Evolutionary conservation across 257 asterid genomes (phyloP).

Genomic region (Ajuga chamaepitys): DNA sequence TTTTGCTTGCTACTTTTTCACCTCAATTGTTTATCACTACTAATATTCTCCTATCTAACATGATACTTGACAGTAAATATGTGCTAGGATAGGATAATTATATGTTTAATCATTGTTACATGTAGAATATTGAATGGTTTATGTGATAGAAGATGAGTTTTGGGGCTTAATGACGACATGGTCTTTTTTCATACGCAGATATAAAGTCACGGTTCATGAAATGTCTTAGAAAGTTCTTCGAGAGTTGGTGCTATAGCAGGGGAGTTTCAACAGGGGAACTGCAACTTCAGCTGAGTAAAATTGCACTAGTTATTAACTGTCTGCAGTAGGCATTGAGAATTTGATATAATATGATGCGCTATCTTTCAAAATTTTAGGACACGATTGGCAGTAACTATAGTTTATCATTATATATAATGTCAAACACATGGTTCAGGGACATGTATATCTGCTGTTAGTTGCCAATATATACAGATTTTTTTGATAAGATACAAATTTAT

Average conservation of each 20-base stretch:
- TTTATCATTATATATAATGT: too few species aligned
- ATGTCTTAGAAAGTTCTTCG: conserved; percentile 80
- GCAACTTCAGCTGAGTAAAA: conserved; percentile 51
- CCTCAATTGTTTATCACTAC: background rate
- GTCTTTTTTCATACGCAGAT: conserved; percentile 68
- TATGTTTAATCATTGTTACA: conserved; percentile 10
- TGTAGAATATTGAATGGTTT: background rate
- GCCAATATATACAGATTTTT: too few species aligned
- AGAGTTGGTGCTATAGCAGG: conserved; percentile 44
- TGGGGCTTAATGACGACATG: conserved; percentile 56
- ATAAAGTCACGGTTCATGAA: conserved; percentile 82
- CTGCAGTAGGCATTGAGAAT: too few species aligned
- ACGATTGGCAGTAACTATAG: too few species aligned
- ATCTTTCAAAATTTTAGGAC: background rate
- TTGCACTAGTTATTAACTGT: background rate
- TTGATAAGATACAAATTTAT: too few species aligned
- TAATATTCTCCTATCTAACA: too few species aligned
- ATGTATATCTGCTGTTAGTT: too few species aligned
- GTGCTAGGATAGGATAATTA: conserved; percentile 3
- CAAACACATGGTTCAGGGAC: background rate
- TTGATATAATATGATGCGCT: background rate
- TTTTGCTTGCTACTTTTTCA: background rate
- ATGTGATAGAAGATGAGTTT: conserved; percentile 15
- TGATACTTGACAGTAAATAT: conserved; percentile 1
- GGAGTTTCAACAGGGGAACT: conserved; percentile 29